Conservation (phyloP, 495 filamentous ascomycete genomes). For the Annulohypoxylon stygium region DNA sequence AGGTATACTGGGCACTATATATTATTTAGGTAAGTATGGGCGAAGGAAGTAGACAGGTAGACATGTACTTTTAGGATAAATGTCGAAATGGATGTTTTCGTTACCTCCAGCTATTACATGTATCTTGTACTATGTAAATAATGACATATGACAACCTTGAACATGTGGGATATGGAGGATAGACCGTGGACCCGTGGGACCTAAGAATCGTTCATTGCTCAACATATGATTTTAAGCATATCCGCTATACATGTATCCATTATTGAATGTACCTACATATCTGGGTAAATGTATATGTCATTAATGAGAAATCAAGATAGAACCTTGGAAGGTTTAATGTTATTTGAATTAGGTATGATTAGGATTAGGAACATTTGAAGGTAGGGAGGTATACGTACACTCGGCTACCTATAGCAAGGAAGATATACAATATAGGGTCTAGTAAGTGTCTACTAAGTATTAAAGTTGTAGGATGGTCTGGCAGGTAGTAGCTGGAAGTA, state of each 20-base stretch:
- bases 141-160: background rate
- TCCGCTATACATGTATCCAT: background rate
- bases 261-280: background rate
- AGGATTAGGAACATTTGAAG: background rate
- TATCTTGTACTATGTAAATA: background rate
- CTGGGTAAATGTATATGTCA: background rate
- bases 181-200: conserved; percentile 1
- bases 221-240: background rate
- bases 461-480: conserved; percentile 13
- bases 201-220: background rate
- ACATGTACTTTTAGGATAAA: conserved; percentile 8
- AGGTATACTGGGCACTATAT: background rate
- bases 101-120: no score
- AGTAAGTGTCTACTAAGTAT: background rate
- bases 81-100: background rate
- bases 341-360: background rate
- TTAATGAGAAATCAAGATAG: background rate
- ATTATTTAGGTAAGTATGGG: background rate
- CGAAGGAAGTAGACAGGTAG: conserved; percentile 5
- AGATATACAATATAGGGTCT: conserved; percentile 31
- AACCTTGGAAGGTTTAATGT: background rate
- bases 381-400: conserved; percentile 21
- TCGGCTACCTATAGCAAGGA: conserved; percentile 32
- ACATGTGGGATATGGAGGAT: conserved; percentile 6
- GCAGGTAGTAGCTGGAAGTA: background rate